These are phyloP conservation scores for Onygenales sp. DNA, from an alignment of 2,329 filamentous ascomycete genomes.

Conservation along the genomic window DNA sequence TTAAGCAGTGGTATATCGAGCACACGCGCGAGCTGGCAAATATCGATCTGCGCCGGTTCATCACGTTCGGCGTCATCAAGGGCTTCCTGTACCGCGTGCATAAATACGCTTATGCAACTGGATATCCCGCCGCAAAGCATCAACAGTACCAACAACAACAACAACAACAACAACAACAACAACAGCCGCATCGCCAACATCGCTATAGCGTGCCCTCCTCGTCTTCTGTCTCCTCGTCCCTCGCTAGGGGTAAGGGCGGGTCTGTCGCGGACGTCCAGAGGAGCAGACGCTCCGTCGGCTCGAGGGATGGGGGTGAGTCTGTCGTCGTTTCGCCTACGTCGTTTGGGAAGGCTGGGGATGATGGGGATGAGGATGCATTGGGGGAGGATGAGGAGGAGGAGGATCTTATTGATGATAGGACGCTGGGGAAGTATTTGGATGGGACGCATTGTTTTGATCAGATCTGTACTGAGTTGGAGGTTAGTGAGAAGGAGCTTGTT, in stretches of 20 bases:
- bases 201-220: neutral
- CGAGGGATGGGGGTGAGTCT: neutral
- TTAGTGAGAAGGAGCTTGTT: constrained; percentile 38
- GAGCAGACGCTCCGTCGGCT: neutral
- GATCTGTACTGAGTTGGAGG: constrained; percentile 41
- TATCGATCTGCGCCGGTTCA: constrained; percentile 81
- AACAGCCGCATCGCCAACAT: constrained; percentile 7
- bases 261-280: constrained; percentile 3
- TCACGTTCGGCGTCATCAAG: constrained; percentile 95
- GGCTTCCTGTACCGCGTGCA: constrained; percentile 87
- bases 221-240: constrained; percentile 3
- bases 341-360: constrained; percentile 1
- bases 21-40: constrained; percentile 63
- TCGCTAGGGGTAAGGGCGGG: constrained; percentile 5
- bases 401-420: constrained; percentile 25
- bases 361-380: constrained; percentile 5
- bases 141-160: constrained; percentile 12
- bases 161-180: constrained; percentile 10
- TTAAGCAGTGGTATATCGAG: constrained; percentile 76
- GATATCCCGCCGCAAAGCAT: constrained; percentile 21
- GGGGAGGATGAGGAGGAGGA: constrained; percentile 18
- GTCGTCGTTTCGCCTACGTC: neutral
- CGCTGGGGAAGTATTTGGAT: constrained; percentile 34
- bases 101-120: constrained; percentile 63
- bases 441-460: constrained; percentile 42